phyloP scores from a whole-genome alignment of 352 stramenopile genomes.

The Pythium apleroticum region DNA sequence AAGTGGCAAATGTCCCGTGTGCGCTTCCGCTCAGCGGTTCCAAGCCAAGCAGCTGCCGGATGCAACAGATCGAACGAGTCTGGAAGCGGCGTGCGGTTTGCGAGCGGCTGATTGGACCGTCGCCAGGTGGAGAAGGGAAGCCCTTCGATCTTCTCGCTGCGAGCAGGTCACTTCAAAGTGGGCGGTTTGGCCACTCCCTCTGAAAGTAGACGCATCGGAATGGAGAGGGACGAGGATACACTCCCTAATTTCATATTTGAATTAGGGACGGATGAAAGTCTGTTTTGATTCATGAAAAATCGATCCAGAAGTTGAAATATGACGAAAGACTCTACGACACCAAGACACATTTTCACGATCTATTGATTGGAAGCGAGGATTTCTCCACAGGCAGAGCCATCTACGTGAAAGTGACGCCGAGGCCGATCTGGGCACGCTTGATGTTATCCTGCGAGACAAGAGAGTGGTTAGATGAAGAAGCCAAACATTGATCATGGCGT shows the following conservation, averaged over 20 bases:
- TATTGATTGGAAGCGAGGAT: slow-evolving; percentile 2
- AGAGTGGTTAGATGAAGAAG: background rate
- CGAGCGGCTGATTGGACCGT: slow-evolving; percentile 1
- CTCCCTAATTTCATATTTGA: slow-evolving; percentile 7
- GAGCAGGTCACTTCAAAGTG: slow-evolving; percentile 26
- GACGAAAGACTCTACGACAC: background rate
- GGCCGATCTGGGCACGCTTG: slow-evolving; percentile 82
- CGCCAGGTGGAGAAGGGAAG: background rate
- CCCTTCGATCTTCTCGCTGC: slow-evolving; percentile 4
- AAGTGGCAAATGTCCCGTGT: slow-evolving; percentile 16
- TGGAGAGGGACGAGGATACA: slow-evolving; percentile 10
- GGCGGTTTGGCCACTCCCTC: slow-evolving; percentile 6
- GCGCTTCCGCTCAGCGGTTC: background rate
- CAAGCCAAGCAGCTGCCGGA: background rate
- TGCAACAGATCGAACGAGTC: background rate
- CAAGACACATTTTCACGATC: background rate
- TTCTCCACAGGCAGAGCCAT: background rate
- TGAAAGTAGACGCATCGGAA: slow-evolving; percentile 15
- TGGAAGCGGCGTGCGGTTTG: background rate
- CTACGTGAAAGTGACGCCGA: slow-evolving; percentile 86
- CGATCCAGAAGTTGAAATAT: background rate
- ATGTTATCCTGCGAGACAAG: slow-evolving; percentile 67
- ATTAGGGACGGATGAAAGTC: slow-evolving; percentile 3
- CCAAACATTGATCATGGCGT: background rate
- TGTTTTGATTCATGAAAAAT: background rate